These are phyloP conservation scores for Colletotrichum costaricense DNA, from an alignment of 2,329 filamentous ascomycete genomes.

Conservation along the genomic window DNA sequence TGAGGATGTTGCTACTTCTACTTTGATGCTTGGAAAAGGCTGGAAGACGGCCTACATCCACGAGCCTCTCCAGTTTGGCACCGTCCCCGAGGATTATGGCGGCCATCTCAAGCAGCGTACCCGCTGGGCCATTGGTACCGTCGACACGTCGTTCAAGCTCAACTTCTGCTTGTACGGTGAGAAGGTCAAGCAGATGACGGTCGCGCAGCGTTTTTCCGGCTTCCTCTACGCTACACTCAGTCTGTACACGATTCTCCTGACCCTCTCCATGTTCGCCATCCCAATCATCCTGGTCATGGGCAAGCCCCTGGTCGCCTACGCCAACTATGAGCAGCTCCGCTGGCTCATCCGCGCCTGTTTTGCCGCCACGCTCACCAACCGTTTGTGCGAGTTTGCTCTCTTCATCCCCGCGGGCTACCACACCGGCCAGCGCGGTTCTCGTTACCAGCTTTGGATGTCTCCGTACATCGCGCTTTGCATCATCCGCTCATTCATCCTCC, in stretches of 20 bases:
- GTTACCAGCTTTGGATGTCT: conserved; percentile 72
- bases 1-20: conserved; percentile 71
- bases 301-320: conserved; percentile 67
- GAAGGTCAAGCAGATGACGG: conserved; percentile 62
- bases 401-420: conserved; percentile 70
- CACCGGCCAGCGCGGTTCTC: conserved; percentile 66
- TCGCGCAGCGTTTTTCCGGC: conserved; percentile 68
- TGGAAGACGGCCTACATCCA: conserved; percentile 72
- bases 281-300: conserved; percentile 69
- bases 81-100: conserved; percentile 66
- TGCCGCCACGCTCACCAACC: conserved; percentile 60
- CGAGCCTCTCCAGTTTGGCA: conserved; percentile 70
- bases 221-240: conserved; percentile 67
- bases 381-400: conserved; percentile 68
- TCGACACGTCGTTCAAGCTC: conserved; percentile 70
- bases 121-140: conserved; percentile 66
- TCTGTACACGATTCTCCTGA: conserved; percentile 66
- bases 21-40: conserved; percentile 67
- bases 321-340: conserved; percentile 62
- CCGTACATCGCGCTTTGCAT: conserved; percentile 70
- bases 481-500: conserved; percentile 67
- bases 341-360: conserved; percentile 69
- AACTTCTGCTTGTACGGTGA: conserved; percentile 69
- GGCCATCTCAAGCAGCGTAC: conserved; percentile 68
- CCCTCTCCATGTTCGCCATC: conserved; percentile 66